Conservation (phyloP, 768 basidiomycete species). For the Pleurotus ostreatus region DNA sequence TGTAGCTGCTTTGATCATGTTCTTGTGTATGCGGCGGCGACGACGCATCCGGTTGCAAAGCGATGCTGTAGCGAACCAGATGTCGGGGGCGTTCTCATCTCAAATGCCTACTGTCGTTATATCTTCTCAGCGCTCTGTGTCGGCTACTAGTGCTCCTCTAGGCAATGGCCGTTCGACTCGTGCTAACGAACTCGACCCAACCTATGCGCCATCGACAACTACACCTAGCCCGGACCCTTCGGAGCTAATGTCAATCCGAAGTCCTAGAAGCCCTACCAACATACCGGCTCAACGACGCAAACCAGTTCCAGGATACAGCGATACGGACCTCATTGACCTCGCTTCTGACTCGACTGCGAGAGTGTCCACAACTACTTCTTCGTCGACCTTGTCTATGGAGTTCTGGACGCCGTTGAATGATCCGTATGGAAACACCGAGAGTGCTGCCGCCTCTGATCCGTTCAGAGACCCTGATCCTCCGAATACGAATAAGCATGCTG, state of each 20-base stretch:
- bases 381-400: neutral
- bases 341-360: neutral
- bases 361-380: neutral
- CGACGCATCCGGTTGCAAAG: neutral
- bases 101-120: neutral
- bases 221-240: neutral
- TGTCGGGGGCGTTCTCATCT: neutral
- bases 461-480: neutral
- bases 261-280: neutral
- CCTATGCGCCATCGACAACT: neutral
- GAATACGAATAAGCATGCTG: neutral
- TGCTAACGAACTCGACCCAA: neutral
- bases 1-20: neutral
- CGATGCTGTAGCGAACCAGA: neutral
- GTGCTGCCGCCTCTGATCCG: neutral
- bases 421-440: neutral
- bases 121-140: neutral
- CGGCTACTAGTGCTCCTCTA: neutral
- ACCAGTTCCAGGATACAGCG: neutral
- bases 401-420: slow-evolving; percentile 3
- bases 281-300: slow-evolving; percentile 1
- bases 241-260: neutral
- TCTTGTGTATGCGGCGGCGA: slow-evolving; percentile 8
- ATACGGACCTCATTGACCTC: neutral
- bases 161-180: neutral